Evolutionary conservation across 2,329 filamentous ascomycete species (phyloP).

Genomic region (Sporothrix dimorphospora): DNA sequence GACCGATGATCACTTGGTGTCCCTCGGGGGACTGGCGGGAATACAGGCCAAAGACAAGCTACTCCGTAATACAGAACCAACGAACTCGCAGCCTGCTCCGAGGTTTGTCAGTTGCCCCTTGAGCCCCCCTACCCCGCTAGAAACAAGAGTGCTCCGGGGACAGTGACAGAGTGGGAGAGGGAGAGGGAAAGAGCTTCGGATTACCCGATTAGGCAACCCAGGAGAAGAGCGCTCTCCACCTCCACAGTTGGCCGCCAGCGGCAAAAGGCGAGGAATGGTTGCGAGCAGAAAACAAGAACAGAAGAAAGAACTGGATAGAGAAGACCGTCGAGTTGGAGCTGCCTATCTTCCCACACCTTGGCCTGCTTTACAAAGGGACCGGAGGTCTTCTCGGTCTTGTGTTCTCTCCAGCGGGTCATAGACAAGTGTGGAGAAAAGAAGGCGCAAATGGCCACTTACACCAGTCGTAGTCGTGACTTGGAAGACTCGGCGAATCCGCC

Average conservation of each 20-base stretch:
- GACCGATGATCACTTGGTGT: conserved; percentile 2
- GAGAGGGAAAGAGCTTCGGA: neutral
- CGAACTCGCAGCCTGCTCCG: neutral
- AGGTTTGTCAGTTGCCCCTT: conserved; percentile 3
- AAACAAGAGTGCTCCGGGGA: neutral
- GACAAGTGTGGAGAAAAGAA: neutral
- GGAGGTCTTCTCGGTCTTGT: neutral
- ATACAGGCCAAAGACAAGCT: neutral
- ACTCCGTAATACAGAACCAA: too few species aligned
- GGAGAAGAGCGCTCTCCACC: neutral
- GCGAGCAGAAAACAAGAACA: neutral
- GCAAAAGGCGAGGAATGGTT: neutral
- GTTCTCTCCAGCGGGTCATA: neutral
- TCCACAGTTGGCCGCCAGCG: conserved; percentile 5
- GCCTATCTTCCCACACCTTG: neutral
- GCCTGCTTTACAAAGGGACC: neutral
- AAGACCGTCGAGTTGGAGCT: neutral
- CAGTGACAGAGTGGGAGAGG: neutral
- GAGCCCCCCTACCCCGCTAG: too few species aligned
- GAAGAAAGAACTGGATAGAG: neutral
- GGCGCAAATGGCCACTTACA: neutral
- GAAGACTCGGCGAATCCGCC: neutral
- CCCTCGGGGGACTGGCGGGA: neutral
- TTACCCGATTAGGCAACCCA: conserved; percentile 30
- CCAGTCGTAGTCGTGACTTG: neutral